phyloP scores from a whole-genome alignment of 257 asterid species.

The Forsythia viridissima region DNA sequence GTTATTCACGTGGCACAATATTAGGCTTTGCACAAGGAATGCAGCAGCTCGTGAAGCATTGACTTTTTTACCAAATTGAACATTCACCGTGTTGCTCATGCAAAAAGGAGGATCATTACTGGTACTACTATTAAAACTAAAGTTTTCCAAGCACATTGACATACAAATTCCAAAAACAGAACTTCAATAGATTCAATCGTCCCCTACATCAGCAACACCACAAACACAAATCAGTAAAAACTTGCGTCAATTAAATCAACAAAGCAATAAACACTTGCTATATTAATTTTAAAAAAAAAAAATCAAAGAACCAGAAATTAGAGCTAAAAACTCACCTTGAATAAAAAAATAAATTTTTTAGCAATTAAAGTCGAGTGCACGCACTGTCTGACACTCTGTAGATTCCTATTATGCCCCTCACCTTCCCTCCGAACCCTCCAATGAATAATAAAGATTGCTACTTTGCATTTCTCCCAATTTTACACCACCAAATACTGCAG shows the following conservation, averaged over 20 bases:
- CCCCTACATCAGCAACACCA: neutral
- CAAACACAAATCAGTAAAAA: neutral
- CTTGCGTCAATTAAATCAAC: neutral
- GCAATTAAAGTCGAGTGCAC: conserved; percentile 37
- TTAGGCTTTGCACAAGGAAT: neutral
- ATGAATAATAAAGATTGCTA: conserved; percentile 42
- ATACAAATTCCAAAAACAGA: neutral
- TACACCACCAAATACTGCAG: conserved; percentile 21
- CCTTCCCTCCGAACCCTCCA: conserved; percentile 56
- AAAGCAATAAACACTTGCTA: neutral
- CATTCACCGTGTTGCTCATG: neutral
- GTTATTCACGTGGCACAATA: neutral
- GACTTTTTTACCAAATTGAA: neutral
- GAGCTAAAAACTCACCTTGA: conserved; percentile 36
- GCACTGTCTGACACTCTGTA: conserved; percentile 37
- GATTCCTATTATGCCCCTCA: conserved; percentile 32
- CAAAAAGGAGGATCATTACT: neutral
- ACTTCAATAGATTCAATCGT: neutral
- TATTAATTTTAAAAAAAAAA: neutral
- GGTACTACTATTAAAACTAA: neutral
- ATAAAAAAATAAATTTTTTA: conserved; percentile 37
- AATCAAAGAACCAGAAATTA: neutral
- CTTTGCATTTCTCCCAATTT: conserved; percentile 44
- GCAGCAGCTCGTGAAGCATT: neutral
- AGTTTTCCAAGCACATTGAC: neutral